Conservation (phyloP, 2,329 filamentous ascomycete genomes). For the Fusarium avenaceum region DNA sequence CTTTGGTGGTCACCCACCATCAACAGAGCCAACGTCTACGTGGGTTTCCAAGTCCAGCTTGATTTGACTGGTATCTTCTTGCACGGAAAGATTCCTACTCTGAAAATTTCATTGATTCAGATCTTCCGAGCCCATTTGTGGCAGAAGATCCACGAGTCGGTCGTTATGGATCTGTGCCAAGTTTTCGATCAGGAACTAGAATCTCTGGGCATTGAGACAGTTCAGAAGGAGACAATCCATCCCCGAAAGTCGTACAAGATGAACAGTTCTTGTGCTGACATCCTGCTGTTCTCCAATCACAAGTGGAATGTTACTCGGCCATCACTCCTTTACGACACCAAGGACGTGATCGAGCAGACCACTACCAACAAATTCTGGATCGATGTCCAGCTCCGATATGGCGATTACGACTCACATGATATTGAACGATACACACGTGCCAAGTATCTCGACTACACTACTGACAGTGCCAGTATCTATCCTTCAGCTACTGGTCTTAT, state of each 20-base stretch:
- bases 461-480: conserved; percentile 98
- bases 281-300: conserved; percentile 94
- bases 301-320: conserved; percentile 99
- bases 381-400: conserved; percentile 95
- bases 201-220: conserved; percentile 94
- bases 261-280: conserved; percentile 99
- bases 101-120: conserved; percentile 98
- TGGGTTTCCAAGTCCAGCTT: conserved; percentile 98
- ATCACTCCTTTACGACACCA: conserved; percentile 94
- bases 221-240: conserved; percentile 99
- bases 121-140: conserved; percentile 99
- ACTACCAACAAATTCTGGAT: conserved; percentile 99
- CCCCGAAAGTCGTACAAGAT: conserved; percentile 99
- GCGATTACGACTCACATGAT: conserved; percentile 98
- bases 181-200: conserved; percentile 98
- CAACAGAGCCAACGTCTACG: conserved; percentile 96
- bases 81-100: conserved; percentile 97
- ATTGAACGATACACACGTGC: conserved; percentile 97
- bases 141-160: conserved; percentile 99
- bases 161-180: conserved; percentile 98
- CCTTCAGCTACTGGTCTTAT: conserved; percentile 96
- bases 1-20: conserved; percentile 97
- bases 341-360: conserved; percentile 92
- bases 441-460: conserved; percentile 99
- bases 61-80: conserved; percentile 99